These are phyloP conservation scores for Sporothrix schenckii DNA, from an alignment of 2,329 filamentous ascomycete genomes.

Conservation along the genomic window DNA sequence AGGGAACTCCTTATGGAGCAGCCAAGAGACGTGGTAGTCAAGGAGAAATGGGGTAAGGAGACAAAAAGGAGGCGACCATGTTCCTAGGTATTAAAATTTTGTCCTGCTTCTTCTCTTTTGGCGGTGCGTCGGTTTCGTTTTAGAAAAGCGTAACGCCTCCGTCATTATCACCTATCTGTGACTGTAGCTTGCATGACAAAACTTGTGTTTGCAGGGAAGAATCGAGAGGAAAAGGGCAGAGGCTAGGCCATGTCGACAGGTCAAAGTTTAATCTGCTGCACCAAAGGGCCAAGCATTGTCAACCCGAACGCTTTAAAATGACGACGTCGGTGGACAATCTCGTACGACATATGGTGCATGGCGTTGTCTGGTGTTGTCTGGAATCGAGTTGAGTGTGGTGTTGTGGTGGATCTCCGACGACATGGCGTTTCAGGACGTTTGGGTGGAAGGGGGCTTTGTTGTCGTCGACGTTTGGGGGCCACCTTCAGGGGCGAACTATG, in stretches of 20 bases:
- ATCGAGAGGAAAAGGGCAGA: neutral
- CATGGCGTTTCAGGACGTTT: conserved; percentile 25
- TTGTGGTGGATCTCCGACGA: conserved; percentile 28
- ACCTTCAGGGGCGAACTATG: neutral
- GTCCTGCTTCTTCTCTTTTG: neutral
- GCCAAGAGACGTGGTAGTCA: neutral
- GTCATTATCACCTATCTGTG: neutral
- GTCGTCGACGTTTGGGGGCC: conserved; percentile 12
- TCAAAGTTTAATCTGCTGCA: conserved; percentile 11
- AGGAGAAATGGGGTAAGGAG: neutral
- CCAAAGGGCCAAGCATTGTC: neutral
- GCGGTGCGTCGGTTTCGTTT: neutral
- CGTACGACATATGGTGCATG: neutral
- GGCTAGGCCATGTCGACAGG: neutral
- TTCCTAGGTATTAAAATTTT: neutral
- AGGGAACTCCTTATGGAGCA: neutral
- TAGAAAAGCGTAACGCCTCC: conserved; percentile 10
- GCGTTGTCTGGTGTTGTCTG: neutral
- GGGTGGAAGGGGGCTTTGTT: neutral
- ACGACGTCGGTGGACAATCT: neutral
- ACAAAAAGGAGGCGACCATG: neutral
- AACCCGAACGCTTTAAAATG: neutral
- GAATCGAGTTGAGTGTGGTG: neutral
- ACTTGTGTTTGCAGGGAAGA: neutral
- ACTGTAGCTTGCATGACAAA: neutral